Percentiles rank a stretch among this genome's conserved stretches.
Evolutionary conservation across 805 yeast species (phyloP).

Genomic region (Yueomyces sp.): DNA sequence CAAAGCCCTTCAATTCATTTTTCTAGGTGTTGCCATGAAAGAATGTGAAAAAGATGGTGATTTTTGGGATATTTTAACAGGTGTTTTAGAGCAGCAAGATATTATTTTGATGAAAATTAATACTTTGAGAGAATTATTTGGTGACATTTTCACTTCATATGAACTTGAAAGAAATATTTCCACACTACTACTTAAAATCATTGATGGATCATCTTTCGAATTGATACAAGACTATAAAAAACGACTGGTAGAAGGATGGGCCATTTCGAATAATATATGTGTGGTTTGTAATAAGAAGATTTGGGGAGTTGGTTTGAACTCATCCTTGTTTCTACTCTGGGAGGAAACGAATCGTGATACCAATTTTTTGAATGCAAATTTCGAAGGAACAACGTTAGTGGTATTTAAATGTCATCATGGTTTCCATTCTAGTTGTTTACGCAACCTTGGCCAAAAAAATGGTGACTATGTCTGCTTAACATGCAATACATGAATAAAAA

Average conservation of each 20-base stretch:
- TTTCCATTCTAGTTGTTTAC: constrained; percentile 17
- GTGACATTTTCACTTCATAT: constrained; percentile 52
- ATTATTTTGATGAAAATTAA: constrained; percentile 38
- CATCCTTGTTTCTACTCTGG: constrained; percentile 44
- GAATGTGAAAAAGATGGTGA: constrained; percentile 20
- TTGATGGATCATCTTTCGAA: constrained; percentile 42
- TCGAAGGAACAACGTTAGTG: constrained; percentile 2
- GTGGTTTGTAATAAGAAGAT: constrained; percentile 62
- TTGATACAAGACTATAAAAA: constrained; percentile 31
- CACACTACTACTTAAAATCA: constrained; percentile 34
- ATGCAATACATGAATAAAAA: constrained; percentile 2
- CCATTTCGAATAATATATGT: constrained; percentile 42
- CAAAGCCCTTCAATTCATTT: constrained; percentile 9
- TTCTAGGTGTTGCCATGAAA: constrained; percentile 11
- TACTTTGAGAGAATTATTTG: constrained; percentile 45
- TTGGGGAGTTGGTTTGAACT: constrained; percentile 52
- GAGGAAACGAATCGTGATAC: constrained; percentile 29
- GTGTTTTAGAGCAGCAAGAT: constrained; percentile 38
- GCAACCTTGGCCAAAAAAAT: constrained; percentile 16
- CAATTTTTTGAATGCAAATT: neutral
- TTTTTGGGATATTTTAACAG: constrained; percentile 41
- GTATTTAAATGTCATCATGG: constrained; percentile 21
- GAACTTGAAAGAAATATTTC: constrained; percentile 49
- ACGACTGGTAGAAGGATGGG: constrained; percentile 49
- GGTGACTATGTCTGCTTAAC: constrained; percentile 11